Conservation (phyloP, 805 yeast genomes). For the Naumovozyma castellii region DNA sequence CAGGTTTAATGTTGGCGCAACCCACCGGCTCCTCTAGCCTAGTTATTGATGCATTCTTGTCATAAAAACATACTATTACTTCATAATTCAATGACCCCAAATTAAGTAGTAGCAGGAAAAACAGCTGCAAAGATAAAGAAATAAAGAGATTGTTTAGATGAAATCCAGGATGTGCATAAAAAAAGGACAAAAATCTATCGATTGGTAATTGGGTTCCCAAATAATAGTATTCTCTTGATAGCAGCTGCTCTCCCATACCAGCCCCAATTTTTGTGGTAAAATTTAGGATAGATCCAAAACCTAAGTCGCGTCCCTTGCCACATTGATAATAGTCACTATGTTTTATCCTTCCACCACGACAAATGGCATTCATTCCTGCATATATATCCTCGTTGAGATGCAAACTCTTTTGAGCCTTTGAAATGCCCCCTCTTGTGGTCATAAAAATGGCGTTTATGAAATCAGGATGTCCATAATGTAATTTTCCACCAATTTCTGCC, state of each 20-base stretch:
- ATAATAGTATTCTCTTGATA: slow-evolving; percentile 86
- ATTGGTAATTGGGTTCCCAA: slow-evolving; percentile 83
- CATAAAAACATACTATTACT: slow-evolving; percentile 56
- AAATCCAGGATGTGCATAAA: slow-evolving; percentile 95
- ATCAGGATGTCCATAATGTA: slow-evolving; percentile 96
- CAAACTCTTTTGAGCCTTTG: slow-evolving; percentile 88
- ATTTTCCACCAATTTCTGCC: slow-evolving; percentile 88
- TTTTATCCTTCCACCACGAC: slow-evolving; percentile 88
- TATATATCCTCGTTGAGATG: slow-evolving; percentile 92
- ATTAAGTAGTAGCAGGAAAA: slow-evolving; percentile 70
- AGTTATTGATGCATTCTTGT: slow-evolving; percentile 59
- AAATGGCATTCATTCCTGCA: slow-evolving; percentile 86
- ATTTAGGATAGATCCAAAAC: slow-evolving; percentile 84
- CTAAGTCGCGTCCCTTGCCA: slow-evolving; percentile 93
- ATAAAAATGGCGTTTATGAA: slow-evolving; percentile 81
- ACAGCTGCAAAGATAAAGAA: slow-evolving; percentile 75
- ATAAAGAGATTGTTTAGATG: slow-evolving; percentile 87
- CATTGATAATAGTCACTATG: slow-evolving; percentile 95
- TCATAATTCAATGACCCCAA: slow-evolving; percentile 73
- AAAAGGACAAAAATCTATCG: slow-evolving; percentile 84
- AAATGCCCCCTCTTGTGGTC: slow-evolving; percentile 93
- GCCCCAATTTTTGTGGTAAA: slow-evolving; percentile 95
- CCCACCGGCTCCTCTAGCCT: slow-evolving; percentile 71
- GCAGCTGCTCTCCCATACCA: slow-evolving; percentile 95
- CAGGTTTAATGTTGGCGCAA: slow-evolving; percentile 78